phyloP scores from a whole-genome alignment of 306 rosid genomes.

The Styphnolobium japonicum region DNA sequence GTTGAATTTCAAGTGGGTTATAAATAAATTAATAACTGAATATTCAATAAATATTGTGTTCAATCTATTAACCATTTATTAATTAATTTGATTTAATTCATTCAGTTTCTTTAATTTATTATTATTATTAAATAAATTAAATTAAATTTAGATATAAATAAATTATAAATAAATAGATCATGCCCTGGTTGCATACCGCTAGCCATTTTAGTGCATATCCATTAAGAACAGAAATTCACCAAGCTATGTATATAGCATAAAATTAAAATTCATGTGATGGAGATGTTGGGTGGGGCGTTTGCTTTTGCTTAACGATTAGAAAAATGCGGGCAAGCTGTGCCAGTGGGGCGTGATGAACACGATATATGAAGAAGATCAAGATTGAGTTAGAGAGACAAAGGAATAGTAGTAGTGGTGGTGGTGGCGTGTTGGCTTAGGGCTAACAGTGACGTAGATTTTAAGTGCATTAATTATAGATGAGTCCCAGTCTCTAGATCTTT shows the following conservation, averaged over 20 bases:
- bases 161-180: too few relatives aligned
- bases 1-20: too few relatives aligned
- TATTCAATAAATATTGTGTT: too few relatives aligned
- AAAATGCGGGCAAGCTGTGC: not conserved
- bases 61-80: too few relatives aligned
- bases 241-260: not conserved
- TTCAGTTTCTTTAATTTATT: too few relatives aligned
- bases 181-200: not conserved
- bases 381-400: not conserved
- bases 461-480: not conserved
- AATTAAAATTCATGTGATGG: slow-evolving; percentile 7
- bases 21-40: too few relatives aligned
- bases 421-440: not conserved
- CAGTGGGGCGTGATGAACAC: not conserved
- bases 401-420: not conserved
- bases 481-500: not conserved
- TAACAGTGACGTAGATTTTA: not conserved
- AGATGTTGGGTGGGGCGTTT: not conserved
- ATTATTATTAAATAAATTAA: too few relatives aligned
- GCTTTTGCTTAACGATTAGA: slow-evolving; percentile 29
- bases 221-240: not conserved
- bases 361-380: not conserved
- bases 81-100: too few relatives aligned
- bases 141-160: too few relatives aligned
- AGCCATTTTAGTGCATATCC: not conserved